Evolutionary conservation across 352 stramenopile genomes (phyloP), one percentile per base, ranked within the genome.

Genomic region (Globisporangium orthogonon): DNA sequence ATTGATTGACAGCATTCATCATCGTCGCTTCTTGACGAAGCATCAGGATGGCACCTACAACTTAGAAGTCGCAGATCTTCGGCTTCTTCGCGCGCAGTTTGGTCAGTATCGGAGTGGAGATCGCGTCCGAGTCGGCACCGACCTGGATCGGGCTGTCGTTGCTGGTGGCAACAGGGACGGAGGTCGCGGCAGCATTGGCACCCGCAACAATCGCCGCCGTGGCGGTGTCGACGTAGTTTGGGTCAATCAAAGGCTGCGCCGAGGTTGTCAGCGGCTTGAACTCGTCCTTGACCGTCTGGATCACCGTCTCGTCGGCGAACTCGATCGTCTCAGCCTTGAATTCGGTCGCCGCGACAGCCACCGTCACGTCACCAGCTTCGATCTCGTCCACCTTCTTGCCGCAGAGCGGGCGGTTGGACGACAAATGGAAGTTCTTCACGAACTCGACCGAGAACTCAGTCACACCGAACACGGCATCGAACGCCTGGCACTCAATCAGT

Each of bases 401-500:
- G 56, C 73, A 83, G 48, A 70, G 53, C 7, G 78, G 65, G 53
- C 68, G 67, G 59, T 64, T 66, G 3, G 70, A 80, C 33, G 79
- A 63, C 45, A 88, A 54, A 61, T 85, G 73, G 62, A 73, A 76
- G 67, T 80, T 74, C 48, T 66, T 69, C 17, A 86, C 71, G 40
- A 86, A 86, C 23, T 66, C 64, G 35, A 55, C 61, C 56, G 74
- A 71, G 54, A 76, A 76, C 65, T 79, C 74, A 18, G 55, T 56
- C 6, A 86, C 56, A 5, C 69, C 58, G 57, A 83, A 83, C 37
- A 83, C 69, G 33, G 63, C 71, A 51, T 79, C 64, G 63, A 80
- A 88, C 50, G 78, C 76, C 58, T 81, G 68, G 57, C 73, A 83
- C 58, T 88, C 78, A 2, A 85, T 65, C 35, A 88, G 62, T 55